These are phyloP conservation scores for Verticillium dahliae DNA, from an alignment of 2,329 filamentous ascomycete species.

Conservation along the genomic window DNA sequence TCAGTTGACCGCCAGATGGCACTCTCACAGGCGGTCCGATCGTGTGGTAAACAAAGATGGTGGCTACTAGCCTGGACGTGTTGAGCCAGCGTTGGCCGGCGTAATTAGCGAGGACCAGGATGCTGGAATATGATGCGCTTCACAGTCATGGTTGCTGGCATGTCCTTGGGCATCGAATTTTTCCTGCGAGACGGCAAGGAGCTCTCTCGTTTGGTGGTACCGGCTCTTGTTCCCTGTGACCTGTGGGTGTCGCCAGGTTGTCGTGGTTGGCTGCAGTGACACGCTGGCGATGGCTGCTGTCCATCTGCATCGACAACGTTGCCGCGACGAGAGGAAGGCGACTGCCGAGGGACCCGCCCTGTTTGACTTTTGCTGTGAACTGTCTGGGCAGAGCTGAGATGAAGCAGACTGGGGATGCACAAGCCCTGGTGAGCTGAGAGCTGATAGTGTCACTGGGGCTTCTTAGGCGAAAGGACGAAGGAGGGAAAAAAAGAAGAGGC, in stretches of 20 bases:
- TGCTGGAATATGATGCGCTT: background rate
- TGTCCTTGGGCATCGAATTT: no score
- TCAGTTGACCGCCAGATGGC: background rate
- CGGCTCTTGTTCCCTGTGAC: background rate
- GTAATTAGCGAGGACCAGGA: background rate
- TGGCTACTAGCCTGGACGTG: background rate
- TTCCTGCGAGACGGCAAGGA: background rate
- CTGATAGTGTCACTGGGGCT: background rate
- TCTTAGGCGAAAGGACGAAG: background rate
- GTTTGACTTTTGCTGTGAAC: background rate
- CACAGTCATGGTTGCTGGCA: background rate
- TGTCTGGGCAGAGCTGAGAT: background rate
- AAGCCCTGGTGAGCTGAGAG: background rate
- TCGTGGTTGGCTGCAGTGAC: background rate
- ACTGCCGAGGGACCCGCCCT: background rate
- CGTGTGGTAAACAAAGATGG: background rate
- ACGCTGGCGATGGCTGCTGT: background rate
- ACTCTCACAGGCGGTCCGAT: background rate
- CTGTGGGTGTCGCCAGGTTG: background rate
- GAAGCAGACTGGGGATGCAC: background rate
- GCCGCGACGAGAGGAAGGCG: background rate
- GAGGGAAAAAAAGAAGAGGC: background rate
- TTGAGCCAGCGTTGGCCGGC: background rate
- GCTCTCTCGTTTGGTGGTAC: background rate
- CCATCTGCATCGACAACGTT: no score